Base-by-base conservation (phyloP, 2,329 filamentous ascomycete species). In the Teratosphaeria pseudoeucalypti region DNA sequence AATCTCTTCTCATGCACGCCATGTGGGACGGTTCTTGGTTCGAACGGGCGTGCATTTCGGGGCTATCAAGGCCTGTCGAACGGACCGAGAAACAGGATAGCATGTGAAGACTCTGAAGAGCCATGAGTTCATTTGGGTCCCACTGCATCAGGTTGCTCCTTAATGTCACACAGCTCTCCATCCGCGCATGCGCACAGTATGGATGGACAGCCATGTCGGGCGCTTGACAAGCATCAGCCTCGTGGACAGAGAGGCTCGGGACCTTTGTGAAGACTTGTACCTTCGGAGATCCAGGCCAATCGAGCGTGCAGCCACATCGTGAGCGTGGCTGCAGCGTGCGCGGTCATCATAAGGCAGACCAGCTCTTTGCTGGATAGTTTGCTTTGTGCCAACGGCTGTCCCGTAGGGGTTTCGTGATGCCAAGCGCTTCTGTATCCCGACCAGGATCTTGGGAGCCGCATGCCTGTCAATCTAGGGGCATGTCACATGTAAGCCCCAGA, bases 1-100 rank as follows among this genome's bases (percentile, higher is more conserved):
- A 52, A 55, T 58, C 54, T 43, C 52, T n/a, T 43, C 43, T 14
- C 57, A 55, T 54, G 52, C 52, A 58, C 49, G 52, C 57, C 26
- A 58, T 43, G 57, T 54, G 57, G 49, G 34, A 47, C 49, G 52
- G 34, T 34, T 58, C 34, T 34, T 43, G 9, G 34, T 16, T 12
- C 14, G 23, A 29, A 55, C 57, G 47, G 52, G 52, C 49, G 26
- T 55, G 19, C 27, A 26, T 19, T 52, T 34, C 57, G 57, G 9
- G 37, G 14, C 11, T 12, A n/a, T 43, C 37, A n/a, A n/a, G 37
- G 37, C 37, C 16, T 43, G 16, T 43, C 37, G 11, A 43, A 12
- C 37, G 37, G 37, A 6, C 37, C 37, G 37, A 43, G 37, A 43
- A 16, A 43, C 37, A 14, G 16, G 37, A 43, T n/a, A n/a, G 16